Conservation (phyloP, 176 grass and related monocot species). For the Triticum timopheevii region DNA sequence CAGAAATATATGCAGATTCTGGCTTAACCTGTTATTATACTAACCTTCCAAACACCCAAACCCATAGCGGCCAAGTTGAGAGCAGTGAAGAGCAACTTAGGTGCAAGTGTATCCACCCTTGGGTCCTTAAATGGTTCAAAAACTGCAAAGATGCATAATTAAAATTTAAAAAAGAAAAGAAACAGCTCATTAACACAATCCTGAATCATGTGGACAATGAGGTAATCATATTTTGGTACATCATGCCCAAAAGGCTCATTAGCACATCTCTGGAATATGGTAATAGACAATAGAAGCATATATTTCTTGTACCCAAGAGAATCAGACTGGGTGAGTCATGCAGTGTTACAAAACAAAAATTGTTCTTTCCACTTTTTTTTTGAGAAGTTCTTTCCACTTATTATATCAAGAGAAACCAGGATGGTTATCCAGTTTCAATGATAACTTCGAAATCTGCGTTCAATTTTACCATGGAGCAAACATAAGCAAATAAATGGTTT, state of each 20-base stretch:
- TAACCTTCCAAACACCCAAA: constrained; percentile 96
- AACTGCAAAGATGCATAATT: constrained; percentile 48
- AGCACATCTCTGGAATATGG: neutral
- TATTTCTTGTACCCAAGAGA: constrained; percentile 1
- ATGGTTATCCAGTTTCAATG: neutral
- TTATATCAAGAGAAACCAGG: neutral
- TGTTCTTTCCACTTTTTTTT: neutral
- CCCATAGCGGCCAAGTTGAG: constrained; percentile 85
- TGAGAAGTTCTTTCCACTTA: neutral
- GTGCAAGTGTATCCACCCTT: constrained; percentile 69
- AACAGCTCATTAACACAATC: neutral
- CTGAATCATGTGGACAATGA: neutral
- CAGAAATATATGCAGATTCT: constrained; percentile 9
- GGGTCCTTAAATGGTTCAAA: constrained; percentile 97
- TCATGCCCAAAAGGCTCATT: neutral
- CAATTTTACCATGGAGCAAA: neutral
- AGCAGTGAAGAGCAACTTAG: constrained; percentile 87
- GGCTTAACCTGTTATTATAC: neutral
- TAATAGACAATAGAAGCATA: neutral
- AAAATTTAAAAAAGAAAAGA: neutral
- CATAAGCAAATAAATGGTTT: neutral
- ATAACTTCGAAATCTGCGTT: neutral
- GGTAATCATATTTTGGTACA: neutral
- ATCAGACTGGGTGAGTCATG: neutral
- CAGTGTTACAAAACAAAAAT: neutral